Base-by-base conservation (phyloP, 176 grass and related monocot genomes). In the Rhynchospora breviuscula region DNA sequence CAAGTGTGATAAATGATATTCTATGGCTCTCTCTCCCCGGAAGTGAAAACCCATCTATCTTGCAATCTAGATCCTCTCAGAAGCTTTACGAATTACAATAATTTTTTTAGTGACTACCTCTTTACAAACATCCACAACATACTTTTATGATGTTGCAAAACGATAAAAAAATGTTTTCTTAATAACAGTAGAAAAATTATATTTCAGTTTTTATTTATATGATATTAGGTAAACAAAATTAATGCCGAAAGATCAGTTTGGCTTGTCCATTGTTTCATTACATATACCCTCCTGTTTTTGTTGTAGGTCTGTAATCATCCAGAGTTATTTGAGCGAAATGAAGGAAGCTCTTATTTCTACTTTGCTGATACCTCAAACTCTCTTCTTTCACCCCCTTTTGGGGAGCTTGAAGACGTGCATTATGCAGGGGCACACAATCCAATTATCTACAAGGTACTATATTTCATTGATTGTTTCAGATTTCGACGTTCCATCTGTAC, bases 231-330 rank as follows among this genome's bases (percentile, higher is more conserved):
- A 78, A 71, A 33, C 22, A 78, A 78, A 57, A 56, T 78, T 47
- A 54, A 29, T 33, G 12, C 11, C 11, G 43, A 46, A 19, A 2
- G 11, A 35, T 31, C 11, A 10, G 23, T 25, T 17, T 17, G 26
- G 22, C 49, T 31, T 26, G 12, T 77, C 48, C 29, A 53, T 76
- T 52, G 47, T 54, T 18, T 8, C 2, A 18, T 33, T 31, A 56
- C 73, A 78, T 57, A 78, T 56, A 56, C 25, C 56, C 12, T 75
- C 71, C 71, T 52, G 33, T 85, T 18, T 46, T 61, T 79, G 57
- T 78, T 91, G 79, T 86, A 99, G 97, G 97, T 99, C 58, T 99
- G 97, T 87, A 99, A 99, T 89, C 97, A 99, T 88, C 97, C 97
- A 25, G 97, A 99, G 88, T 88, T 99, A 60, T 99, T 99, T 81